Evolutionary conservation across 2,329 filamentous ascomycete species (phyloP), one percentile per base, ranked within the genome.

Genomic region (Emergomyces pasteurianus): DNA sequence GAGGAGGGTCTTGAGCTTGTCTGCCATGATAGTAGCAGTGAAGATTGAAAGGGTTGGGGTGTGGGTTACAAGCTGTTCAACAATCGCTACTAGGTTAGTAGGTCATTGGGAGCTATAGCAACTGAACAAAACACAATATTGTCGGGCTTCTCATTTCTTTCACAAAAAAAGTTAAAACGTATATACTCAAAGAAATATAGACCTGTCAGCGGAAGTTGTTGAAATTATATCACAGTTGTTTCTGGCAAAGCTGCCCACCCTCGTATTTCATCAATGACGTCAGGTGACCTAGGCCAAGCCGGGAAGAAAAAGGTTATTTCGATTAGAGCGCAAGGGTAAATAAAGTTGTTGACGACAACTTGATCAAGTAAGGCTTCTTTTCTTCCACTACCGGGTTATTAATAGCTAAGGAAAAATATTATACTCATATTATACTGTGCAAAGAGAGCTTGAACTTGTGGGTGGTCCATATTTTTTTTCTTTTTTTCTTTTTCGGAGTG

Each of bases 1-100:
- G 21, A 81, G 81, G 28, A 82, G 79, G 58, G 81, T 76, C 71
- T 81, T 83, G 69, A 86, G 73, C 70, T 75, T 80, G 61, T 83
- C 79, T 28, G 74, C 67, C 73, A 78, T 77, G 31, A 53, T 60
- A 46, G 28, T n/a, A n/a, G n/a, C n/a, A 49, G 21, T 16, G 21
- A n/a, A 9, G 52, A 54, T 40, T 16, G 34, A 40, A 40, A 14
- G 3, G 26, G 5, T 21, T 7, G 10, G 12, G 31, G 18, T 10
- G 28, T 34, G 16, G 34, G 28, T 16, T 49, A 8, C 21, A 31
- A 9, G 42, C 34, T 40, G 0, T 14, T n/a, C 12, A 18, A 21
- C 28, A 28, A 2, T 53, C 28, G 10, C 7, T n/a, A n/a, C 7
- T n/a, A 8, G 18, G 49, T 53, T 53, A 28, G 31, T 2, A 8